Base-by-base conservation (phyloP, 1,284 basidiomycete genomes). In the Agroathelia rolfsii region DNA sequence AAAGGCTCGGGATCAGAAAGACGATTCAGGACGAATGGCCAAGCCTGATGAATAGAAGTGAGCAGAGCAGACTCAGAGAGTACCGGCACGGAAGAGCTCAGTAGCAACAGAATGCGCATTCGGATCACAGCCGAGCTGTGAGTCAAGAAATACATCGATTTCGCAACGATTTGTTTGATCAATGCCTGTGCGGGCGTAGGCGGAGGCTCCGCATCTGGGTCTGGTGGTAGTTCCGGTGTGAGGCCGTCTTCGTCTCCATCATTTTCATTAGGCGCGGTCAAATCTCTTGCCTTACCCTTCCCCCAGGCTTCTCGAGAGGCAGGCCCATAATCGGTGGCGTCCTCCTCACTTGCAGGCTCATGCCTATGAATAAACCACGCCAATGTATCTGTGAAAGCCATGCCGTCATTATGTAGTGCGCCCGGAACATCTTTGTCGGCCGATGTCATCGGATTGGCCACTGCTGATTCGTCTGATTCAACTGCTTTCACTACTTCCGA, bases 111-210 rank as follows among this genome's bases (percentile, higher is more conserved):
- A 30, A 94, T 86, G 13, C 78, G 75, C 1, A 83, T 74, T 5
- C 90, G 82, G 36, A 95, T 80, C 43, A 79, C 66, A 0, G 89
- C 70, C 3, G 88, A 89, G 2, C 69, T 62, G 45, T 96, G 92
- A 1, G 90, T 89, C 26, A 95, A 69, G 59, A 93, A 93, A 56
- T 78, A 87, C n/a, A 87, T 55, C 1, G 86, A 85, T 31, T 89
- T 81, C 5, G 75, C 66, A 27, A 94, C 74, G 37, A 96, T 92
- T 44, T 86, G 77, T 29, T 74, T 72, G n/a, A 81, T 79, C 31
- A 93, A 62, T 13, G 63, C 54, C 51, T 93, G 85, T 0, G 76
- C 64, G 3, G 81, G 68, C 2, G 82, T 84, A 1, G 73, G 61
- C n/a, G 69, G 62, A 3, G 55, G 43, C 30, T 70, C 68, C 13